Evolutionary conservation across 179 eudicot species (phyloP), one percentile per base, ranked within the genome.

Genomic region (Gypsophila paniculata): DNA sequence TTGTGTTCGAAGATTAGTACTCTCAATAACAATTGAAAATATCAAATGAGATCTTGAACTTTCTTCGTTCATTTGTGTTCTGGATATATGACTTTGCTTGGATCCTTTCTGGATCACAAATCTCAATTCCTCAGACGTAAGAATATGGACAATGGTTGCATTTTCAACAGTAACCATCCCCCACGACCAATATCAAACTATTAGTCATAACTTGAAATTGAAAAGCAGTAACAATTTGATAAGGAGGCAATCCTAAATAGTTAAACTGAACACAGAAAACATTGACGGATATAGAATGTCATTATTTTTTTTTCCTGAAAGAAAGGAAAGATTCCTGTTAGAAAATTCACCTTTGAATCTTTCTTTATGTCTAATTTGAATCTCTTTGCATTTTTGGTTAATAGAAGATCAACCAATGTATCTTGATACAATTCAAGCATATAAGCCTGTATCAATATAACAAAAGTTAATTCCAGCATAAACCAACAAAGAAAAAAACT

Each of bases 361-460:
- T 95, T 95, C 76, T 93, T 96, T n/a, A 96, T 88, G 26, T 96
- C 98, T 57, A 96, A 69, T 76, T 93, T 96, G 73, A 49, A 51
- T 18, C 86, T 91, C 78, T 87, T 90, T 53, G 88, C 89, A 77
- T 87, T 76, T 85, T 90, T 96, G 12, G 93, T 91, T 29, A 90
- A 68, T 68, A 96, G 70, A 53, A 96, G 98, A 73, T 96, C 99
- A 60, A 96, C 80, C 68, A 96, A 69, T 17, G 91, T 88, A 75
- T 96, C 99, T 82, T 96, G 99, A 82, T 96, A 96, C 32, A 96
- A 83, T 83, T 96, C 99, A 76, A 96, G 75, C 97, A 96, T 90
- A 65, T 96, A 96, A 0, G 75, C 98, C 99, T 96, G 84, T 80
- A 79, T 39, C 42, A 18, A 21, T 32, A 42, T 6, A 11, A 0